Conservation (phyloP, 306 rosid genomes). For the Crataegus laevigata region DNA sequence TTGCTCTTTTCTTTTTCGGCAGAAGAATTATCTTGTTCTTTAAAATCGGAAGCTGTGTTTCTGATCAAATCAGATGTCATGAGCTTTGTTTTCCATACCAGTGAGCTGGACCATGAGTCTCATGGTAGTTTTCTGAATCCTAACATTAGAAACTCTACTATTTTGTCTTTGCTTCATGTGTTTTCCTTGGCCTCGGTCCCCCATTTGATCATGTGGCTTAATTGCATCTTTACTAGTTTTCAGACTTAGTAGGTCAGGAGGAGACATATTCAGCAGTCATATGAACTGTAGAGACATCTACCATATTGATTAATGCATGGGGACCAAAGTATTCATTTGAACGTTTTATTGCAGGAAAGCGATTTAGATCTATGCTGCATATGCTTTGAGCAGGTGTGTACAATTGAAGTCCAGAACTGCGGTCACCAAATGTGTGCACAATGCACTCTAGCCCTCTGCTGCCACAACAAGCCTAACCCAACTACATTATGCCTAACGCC, state of each 20-base stretch:
- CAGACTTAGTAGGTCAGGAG: neutral
- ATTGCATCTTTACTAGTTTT: neutral
- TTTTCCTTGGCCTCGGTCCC: neutral
- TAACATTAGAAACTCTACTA: neutral
- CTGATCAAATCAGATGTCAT: neutral
- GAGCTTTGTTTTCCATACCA: neutral
- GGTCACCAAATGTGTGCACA: constrained; percentile 98
- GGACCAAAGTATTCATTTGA: constrained; percentile 5
- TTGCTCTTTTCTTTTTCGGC: neutral
- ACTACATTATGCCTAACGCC: constrained; percentile 54
- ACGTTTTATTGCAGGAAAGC: constrained; percentile 53
- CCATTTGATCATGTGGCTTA: neutral
- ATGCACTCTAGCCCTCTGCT: constrained; percentile 86
- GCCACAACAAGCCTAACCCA: constrained; percentile 87
- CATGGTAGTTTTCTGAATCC: neutral
- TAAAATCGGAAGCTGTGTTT: neutral
- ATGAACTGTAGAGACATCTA: neutral
- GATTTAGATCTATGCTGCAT: constrained; percentile 83
- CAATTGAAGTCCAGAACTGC: constrained; percentile 77
- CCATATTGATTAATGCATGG: neutral
- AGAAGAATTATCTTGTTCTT: neutral
- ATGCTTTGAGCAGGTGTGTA: constrained; percentile 88
- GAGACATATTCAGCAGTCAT: neutral
- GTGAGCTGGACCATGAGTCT: neutral
- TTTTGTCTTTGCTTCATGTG: neutral